Evolutionary conservation across 768 basidiomycete genomes (phyloP).

Genomic region (Sporobolomyces phaffii): DNA sequence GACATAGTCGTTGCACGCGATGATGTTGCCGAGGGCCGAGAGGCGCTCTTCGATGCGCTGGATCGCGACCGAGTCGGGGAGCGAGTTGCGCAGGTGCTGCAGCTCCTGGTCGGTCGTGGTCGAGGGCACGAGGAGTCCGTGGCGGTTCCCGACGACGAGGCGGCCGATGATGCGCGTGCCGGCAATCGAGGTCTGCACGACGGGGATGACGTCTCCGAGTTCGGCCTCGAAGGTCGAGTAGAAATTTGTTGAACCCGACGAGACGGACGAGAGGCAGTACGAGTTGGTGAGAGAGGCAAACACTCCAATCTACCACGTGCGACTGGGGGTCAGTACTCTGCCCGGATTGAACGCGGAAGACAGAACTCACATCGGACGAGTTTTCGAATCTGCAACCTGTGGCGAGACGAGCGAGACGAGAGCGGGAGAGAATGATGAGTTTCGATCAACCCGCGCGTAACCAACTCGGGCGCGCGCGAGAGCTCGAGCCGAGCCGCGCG

Average conservation of each 20-base stretch:
- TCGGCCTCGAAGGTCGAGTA: constrained; percentile 96
- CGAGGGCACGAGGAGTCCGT: constrained; percentile 91
- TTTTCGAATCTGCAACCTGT: constrained; percentile 42
- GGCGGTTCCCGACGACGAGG: constrained; percentile 89
- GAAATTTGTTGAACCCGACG: constrained; percentile 89
- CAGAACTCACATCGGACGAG: constrained; percentile 38
- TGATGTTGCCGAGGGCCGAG: constrained; percentile 95
- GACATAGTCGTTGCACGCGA: constrained; percentile 97
- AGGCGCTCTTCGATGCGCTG: constrained; percentile 96
- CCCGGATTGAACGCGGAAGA: no score
- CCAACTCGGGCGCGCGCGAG: no score
- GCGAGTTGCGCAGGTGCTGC: constrained; percentile 90
- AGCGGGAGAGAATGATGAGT: background rate
- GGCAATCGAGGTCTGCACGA: constrained; percentile 90
- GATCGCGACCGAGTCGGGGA: constrained; percentile 86
- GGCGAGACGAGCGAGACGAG: background rate
- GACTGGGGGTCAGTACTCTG: no score
- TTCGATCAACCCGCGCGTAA: background rate
- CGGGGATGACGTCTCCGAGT: constrained; percentile 79
- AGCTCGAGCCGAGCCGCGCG: no score
- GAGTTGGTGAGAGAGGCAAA: constrained; percentile 93
- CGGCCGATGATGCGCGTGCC: constrained; percentile 92
- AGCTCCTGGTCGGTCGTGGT: constrained; percentile 97
- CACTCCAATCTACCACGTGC: constrained; percentile 92
- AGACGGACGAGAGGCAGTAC: constrained; percentile 85